Conservation (phyloP, 441 rosid genomes). For the Erodium trifolium region DNA sequence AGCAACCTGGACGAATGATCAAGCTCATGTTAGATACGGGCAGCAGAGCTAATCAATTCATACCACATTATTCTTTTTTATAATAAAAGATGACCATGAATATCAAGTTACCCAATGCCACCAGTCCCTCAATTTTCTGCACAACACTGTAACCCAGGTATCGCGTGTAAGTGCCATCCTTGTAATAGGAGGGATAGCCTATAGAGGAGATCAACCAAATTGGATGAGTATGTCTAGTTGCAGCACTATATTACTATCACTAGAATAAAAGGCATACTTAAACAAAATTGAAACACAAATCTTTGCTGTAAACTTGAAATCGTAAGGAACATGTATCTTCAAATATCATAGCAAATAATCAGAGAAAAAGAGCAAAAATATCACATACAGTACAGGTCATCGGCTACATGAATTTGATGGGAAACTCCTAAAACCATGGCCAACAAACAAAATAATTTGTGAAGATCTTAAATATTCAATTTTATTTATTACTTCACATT, state of each 20-base stretch:
- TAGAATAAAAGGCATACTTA: not conserved
- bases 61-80: slow-evolving; percentile 16
- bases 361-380: not conserved
- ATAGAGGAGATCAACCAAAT: slow-evolving; percentile 21
- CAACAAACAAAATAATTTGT: no score
- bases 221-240: slow-evolving; percentile 15
- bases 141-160: slow-evolving; percentile 94
- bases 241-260: slow-evolving; percentile 1
- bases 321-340: not conserved
- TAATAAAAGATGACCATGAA: slow-evolving; percentile 24
- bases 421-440: no score
- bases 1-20: slow-evolving; percentile 59
- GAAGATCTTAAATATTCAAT: no score
- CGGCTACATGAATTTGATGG: no score
- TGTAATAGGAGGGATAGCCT: slow-evolving; percentile 95
- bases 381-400: not conserved
- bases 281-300: not conserved
- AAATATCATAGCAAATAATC: not conserved
- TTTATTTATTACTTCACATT: no score
- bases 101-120: slow-evolving; percentile 90
- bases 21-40: slow-evolving; percentile 21
- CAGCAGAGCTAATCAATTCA: slow-evolving; percentile 5
- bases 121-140: slow-evolving; percentile 97
- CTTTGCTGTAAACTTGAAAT: not conserved
- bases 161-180: slow-evolving; percentile 94